Evolutionary conservation across 2,329 filamentous ascomycete species (phyloP).

Genomic region (Aotearoamyces nothofagi): DNA sequence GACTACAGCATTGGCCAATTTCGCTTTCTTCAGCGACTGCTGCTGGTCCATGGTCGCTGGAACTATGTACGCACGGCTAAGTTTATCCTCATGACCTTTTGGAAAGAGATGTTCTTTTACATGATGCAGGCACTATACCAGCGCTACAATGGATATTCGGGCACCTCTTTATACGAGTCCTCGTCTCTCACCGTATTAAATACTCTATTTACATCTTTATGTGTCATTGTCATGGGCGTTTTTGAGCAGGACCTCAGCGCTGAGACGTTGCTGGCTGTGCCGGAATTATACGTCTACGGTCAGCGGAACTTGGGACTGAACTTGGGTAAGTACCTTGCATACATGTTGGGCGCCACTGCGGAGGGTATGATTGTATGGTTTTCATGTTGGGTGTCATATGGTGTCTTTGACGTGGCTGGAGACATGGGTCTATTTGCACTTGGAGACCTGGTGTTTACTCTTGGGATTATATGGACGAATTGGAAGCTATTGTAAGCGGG

Average conservation of each 20-base stretch:
- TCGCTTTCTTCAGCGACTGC: slow-evolving; percentile 63
- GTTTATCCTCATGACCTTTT: slow-evolving; percentile 79
- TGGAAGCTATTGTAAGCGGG: slow-evolving; percentile 52
- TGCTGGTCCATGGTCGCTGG: slow-evolving; percentile 77
- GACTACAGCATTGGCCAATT: slow-evolving; percentile 89
- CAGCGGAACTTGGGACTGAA: slow-evolving; percentile 67
- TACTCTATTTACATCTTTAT: slow-evolving; percentile 75
- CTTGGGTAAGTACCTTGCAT: slow-evolving; percentile 56
- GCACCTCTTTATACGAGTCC: slow-evolving; percentile 74
- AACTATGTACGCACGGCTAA: slow-evolving; percentile 79
- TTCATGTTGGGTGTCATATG: slow-evolving; percentile 46
- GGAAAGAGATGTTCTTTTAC: slow-evolving; percentile 75
- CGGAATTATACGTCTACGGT: slow-evolving; percentile 74
- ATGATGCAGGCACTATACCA: slow-evolving; percentile 72
- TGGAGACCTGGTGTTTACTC: slow-evolving; percentile 54
- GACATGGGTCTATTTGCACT: slow-evolving; percentile 57
- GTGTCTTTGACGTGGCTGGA: slow-evolving; percentile 40
- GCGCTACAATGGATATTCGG: slow-evolving; percentile 70
- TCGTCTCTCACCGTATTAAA: slow-evolving; percentile 83
- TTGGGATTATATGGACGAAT: slow-evolving; percentile 56
- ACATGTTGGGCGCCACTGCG: slow-evolving; percentile 58
- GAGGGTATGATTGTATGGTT: slow-evolving; percentile 67
- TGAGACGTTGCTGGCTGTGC: slow-evolving; percentile 71
- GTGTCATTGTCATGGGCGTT: slow-evolving; percentile 74
- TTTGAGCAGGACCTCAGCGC: slow-evolving; percentile 78